Evolutionary conservation across 192 early-diverging fungal species (phyloP).

Genomic region (Linderina pennispora): DNA sequence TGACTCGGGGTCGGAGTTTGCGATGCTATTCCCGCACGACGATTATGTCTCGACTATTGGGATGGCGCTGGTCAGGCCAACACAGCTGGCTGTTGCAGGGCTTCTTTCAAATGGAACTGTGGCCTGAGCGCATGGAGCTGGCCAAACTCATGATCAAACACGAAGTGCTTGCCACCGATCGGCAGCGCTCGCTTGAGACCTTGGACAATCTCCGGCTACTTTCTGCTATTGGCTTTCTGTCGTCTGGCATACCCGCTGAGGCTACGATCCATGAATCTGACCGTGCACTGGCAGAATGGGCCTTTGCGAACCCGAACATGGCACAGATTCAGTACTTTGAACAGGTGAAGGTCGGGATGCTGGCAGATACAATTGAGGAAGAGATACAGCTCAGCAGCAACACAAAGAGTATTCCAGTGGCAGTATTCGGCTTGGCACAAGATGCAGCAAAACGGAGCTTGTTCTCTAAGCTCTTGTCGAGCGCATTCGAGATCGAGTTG

Average conservation of each 20-base stretch:
- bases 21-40: slow-evolving; percentile 15
- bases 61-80: slow-evolving; percentile 29
- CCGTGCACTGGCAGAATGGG: slow-evolving; percentile 18
- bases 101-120: slow-evolving; percentile 2
- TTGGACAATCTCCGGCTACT: slow-evolving; percentile 19
- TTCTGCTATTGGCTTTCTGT: slow-evolving; percentile 18
- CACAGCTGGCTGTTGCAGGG: slow-evolving; percentile 10
- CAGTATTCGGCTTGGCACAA: too few relatives aligned
- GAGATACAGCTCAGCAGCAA: too few relatives aligned
- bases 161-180: slow-evolving; percentile 5
- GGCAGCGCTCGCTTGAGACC: background rate
- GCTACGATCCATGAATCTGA: background rate
- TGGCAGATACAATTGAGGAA: too few relatives aligned
- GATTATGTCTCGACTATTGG: slow-evolving; percentile 11
- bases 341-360: slow-evolving; percentile 4
- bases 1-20: slow-evolving; percentile 31
- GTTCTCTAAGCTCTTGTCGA: too few relatives aligned
- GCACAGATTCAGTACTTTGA: slow-evolving; percentile 35
- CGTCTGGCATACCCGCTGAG: slow-evolving; percentile 2
- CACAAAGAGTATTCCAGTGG: too few relatives aligned
- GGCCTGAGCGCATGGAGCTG: background rate
- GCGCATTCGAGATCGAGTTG: too few relatives aligned
- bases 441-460: too few relatives aligned
- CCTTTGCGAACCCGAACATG: slow-evolving; percentile 10
- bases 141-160: slow-evolving; percentile 1